phyloP scores from a whole-genome alignment of 495 filamentous ascomycete species.

The Pyrenula aspistea region DNA sequence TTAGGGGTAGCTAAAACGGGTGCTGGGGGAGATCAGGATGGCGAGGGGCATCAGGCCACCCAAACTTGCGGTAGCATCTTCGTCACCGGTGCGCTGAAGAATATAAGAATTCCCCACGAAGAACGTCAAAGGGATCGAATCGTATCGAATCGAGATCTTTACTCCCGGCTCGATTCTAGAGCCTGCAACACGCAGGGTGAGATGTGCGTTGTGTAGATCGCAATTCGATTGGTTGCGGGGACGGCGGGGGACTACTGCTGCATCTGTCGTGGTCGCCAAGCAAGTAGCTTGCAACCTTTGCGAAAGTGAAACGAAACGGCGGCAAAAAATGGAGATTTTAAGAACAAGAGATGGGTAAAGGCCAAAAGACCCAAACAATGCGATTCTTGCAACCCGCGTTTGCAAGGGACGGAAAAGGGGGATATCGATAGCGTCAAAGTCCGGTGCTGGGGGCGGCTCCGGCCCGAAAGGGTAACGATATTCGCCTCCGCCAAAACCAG shows the following conservation, averaged over 20 bases:
- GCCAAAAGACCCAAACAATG: not conserved
- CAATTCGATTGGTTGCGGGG: not conserved
- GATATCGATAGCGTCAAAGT: not conserved
- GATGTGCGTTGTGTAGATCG: not conserved
- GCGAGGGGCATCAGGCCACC: too few species aligned
- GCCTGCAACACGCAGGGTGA: not conserved
- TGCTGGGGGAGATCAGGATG: too few species aligned
- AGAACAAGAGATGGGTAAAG: not conserved
- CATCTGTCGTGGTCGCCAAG: not conserved
- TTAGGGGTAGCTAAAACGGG: too few species aligned
- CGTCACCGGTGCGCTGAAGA: not conserved
- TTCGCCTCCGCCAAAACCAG: not conserved
- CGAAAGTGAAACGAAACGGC: not conserved
- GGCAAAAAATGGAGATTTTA: not conserved
- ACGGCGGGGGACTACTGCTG: not conserved
- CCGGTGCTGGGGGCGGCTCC: not conserved
- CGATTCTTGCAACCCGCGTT: not conserved
- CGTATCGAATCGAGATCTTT: too few species aligned
- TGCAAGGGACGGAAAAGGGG: not conserved
- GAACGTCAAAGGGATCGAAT: not conserved
- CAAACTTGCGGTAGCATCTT: not conserved
- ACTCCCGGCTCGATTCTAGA: not conserved
- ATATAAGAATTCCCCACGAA: not conserved
- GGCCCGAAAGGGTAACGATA: not conserved
- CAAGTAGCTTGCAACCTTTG: not conserved